Base-by-base conservation (phyloP, 306 rosid species). In the Lupinus albus region DNA sequence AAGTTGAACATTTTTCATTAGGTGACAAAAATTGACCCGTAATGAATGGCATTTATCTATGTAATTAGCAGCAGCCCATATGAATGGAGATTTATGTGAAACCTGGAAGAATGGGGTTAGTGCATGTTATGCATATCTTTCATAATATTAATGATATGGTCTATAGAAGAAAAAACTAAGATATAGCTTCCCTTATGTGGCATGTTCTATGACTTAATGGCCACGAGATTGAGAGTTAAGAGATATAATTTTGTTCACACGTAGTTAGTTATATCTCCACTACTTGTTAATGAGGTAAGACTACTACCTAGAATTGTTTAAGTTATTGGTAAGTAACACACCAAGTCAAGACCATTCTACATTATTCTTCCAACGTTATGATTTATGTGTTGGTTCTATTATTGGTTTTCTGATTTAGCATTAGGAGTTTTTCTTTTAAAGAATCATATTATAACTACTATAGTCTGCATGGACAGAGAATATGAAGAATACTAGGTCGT, bases 201-300 rank as follows among this genome's bases (percentile, higher is more conserved):
- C 57, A 56, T 64, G 21, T 16, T 32, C 28, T 44, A 68, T 70
- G 36, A 53, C 53, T 32, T 32, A 49, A 46, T 56, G 67, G 32
- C 21, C 47, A 50, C 51, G 15, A 8, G 28, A 28, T 58, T 47
- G 11, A 47, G 51, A 32, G 11, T 20, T 65, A 8, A 13, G 21
- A 33, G 5, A 54, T 33, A 42, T 1, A 2, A 3, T 32, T 52
- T 33, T 46, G 20, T 49, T 16, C 11, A 47, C 7, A 12, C 12
- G n/a, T 21, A 18, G 64, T 73, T 73, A 58, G 82, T 69, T 81
- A 44, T 21, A 50, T 32, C 20, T 51, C 74, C 85, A 77, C 74
- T 42, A 60, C 25, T 58, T 55, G 68, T 61, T 74, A 68, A 68
- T 50, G 18, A 76, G 41, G 73, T 33, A 64, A 35, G n/a, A 57